Percentiles rank a stretch among this genome's conserved stretches.
phyloP scores from a whole-genome alignment of 805 yeast species.

The Myxozyma sirexii region DNA sequence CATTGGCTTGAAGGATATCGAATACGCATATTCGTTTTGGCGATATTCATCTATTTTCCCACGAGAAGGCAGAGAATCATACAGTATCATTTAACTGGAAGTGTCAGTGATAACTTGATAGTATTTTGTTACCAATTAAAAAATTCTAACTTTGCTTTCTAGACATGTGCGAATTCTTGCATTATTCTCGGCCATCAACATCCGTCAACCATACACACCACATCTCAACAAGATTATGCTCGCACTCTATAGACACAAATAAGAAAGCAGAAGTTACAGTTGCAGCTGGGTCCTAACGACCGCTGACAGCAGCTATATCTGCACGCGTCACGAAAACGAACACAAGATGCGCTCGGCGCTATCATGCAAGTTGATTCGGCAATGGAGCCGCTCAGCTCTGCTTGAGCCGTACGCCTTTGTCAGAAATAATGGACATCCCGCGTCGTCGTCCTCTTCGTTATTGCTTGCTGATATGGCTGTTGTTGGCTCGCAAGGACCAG shows the following conservation, averaged over 20 bases:
- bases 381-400: slow-evolving; percentile 12
- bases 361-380: slow-evolving; percentile 19
- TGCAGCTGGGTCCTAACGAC: not conserved
- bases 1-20: too few relatives aligned
- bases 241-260: not conserved
- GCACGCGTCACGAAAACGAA: not conserved
- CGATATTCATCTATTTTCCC: too few relatives aligned
- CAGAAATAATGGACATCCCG: not conserved
- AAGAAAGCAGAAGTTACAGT: not conserved
- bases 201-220: not conserved
- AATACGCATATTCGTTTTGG: too few relatives aligned
- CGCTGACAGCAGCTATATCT: not conserved
- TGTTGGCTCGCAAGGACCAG: not conserved
- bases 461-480: not conserved
- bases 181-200: not conserved
- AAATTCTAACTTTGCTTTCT: not conserved
- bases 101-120: too few relatives aligned
- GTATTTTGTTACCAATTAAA: too few relatives aligned
- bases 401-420: not conserved
- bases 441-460: not conserved
- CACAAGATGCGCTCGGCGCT: slow-evolving; percentile 20
- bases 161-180: not conserved
- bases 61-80: not conserved
- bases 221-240: not conserved
- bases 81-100: too few relatives aligned